Conservation (phyloP, 2,329 filamentous ascomycete species). For the Aspergillus jensenii region DNA sequence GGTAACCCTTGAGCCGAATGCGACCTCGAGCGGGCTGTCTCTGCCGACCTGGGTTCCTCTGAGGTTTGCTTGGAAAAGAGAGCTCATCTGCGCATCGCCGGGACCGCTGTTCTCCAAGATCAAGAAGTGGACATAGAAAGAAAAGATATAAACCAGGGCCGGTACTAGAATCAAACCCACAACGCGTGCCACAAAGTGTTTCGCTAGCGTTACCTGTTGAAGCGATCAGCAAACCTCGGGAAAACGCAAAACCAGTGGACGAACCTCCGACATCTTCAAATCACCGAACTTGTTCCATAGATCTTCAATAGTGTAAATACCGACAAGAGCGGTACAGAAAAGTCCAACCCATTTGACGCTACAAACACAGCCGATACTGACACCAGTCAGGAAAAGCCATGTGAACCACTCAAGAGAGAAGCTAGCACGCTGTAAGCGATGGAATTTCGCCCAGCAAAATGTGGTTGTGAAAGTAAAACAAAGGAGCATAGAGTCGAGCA, state of each 20-base stretch:
- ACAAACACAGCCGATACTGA: conserved; percentile 97
- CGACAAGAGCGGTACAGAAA: conserved; percentile 92
- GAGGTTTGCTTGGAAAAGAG: conserved; percentile 96
- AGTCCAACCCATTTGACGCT: conserved; percentile 98
- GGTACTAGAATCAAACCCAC: conserved; percentile 87
- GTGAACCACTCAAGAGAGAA: conserved; percentile 91
- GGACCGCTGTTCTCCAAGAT: conserved; percentile 92
- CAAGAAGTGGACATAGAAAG: conserved; percentile 91
- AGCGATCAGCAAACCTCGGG: conserved; percentile 21
- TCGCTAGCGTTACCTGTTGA: conserved; percentile 63
- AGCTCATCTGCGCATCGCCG: conserved; percentile 99
- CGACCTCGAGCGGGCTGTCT: conserved; percentile 90
- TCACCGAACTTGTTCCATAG: conserved; percentile 98
- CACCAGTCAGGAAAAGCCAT: conserved; percentile 89
- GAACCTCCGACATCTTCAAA: conserved; percentile 80
- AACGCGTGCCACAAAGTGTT: conserved; percentile 77
- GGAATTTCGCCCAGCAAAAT: conserved; percentile 96
- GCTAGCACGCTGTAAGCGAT: conserved; percentile 78
- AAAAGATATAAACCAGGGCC: conserved; percentile 88
- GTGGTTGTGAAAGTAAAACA: conserved; percentile 98
- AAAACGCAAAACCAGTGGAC: conserved; percentile 24
- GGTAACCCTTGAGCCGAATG: conserved; percentile 82
- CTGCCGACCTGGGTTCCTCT: conserved; percentile 90
- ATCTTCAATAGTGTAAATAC: conserved; percentile 93
- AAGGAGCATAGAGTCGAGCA: conserved; percentile 96